Evolutionary conservation across 441 rosid genomes (phyloP), one percentile per base, ranked within the genome.

Genomic region (Eruca vesicaria): DNA sequence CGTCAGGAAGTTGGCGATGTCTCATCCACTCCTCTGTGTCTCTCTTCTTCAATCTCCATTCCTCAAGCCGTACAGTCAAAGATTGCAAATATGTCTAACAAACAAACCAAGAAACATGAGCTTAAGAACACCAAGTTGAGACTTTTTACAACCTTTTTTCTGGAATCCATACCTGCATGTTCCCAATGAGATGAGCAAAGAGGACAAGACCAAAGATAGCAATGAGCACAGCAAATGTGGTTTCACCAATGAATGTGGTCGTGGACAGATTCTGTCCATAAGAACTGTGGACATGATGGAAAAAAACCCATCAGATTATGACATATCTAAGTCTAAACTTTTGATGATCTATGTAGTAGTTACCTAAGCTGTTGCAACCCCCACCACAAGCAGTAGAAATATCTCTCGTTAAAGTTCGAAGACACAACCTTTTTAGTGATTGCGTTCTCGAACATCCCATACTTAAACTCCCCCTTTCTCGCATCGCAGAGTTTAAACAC

Each of bases 11-110:
- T 78, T 91, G 94, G 43, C 98, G 98, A 81, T 95, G 99, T 80
- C 84, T 86, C 97, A 92, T 95, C 99, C 99, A 95, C 79, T 95
- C 96, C 77, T 95, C 98, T 0, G 97, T 91, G 79, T 95, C 98
- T 80, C 98, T 87, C 80, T 88, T 89, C 84, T 89, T 92, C 21
- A 92, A 80, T 75, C 98, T 92, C 98, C 98, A 92, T 77, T 95
- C 98, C 86, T 95, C 97, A 5, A 89, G 93, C 81, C 99, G 86
- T 69, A 92, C 89, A 2, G 96, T 91, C 66, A 92, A 83, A 55
- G 98, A 92, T 83, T 95, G 98, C 80, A 95, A 84, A 80, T 89
- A 95, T 50, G 98, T 92, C 97, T 95, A 28, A 79, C 77, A 75
- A 26, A 75, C 63, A 65, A 63, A 29, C 45, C 66, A 61, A 9